Evolutionary conservation across 768 basidiomycete genomes (phyloP), one percentile per base, ranked within the genome.

Genomic region (Auricularia cornea): DNA sequence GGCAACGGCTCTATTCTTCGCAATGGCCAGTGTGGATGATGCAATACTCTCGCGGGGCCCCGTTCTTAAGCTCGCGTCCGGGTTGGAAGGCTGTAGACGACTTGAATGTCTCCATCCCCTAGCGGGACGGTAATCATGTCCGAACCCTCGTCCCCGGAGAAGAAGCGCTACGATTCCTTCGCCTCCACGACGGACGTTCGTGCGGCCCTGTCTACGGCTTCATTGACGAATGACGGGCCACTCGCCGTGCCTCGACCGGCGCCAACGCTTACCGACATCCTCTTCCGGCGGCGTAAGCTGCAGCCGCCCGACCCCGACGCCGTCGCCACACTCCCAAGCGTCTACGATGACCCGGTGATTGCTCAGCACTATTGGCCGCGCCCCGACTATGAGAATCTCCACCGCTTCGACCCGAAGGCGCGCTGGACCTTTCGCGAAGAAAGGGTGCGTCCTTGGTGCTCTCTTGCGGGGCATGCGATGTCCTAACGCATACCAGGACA

Each of bases 371-470:
- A 85, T 70, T 75, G 78, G 0, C 85, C 84, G 2, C 81, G 81
- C 8, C 72, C 79, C 3, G 66, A 73, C 60, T 87, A 84, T 63
- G 86, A 88, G 72, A 87, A 86, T 67, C 67, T 79, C 5, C 84
- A 84, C 66, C 79, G 86, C 2, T 88, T 90, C 67, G 84, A 89
- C 69, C 83, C 84, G 1, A 60, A 72, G 18, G 86, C 86, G 23
- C 80, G 87, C 8, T 89, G 88, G 87, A 88, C 87, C 10, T 87
- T 83, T 81, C 70, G 84, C 44, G 86, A 89, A 71, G 87, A 89
- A 72, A 77, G 76, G 71, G 81, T 82, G 62, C 61, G 77, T 51
- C 23, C 51, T 29, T 57, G 31, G 63, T 62, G 31, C 54, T 32
- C 44, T 48, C 6, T 28, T 29, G 11, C 8, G 41, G 11, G 28